phyloP scores from a whole-genome alignment of 768 basidiomycete species.

The Podaxis mareebaensis region DNA sequence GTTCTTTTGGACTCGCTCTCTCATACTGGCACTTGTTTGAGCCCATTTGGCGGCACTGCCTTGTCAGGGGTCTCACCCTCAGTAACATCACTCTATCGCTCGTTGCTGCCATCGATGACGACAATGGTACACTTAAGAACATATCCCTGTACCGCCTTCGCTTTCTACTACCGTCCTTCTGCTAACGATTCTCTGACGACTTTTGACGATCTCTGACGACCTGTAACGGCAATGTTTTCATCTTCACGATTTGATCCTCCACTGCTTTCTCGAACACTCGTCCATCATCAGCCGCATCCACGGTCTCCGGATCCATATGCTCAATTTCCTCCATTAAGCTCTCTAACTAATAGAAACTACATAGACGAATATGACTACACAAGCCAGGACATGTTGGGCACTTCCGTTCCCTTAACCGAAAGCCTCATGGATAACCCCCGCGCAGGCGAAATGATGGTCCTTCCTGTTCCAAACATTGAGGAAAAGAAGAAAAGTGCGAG shows the following conservation, averaged over 20 bases:
- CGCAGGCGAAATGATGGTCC: conserved; percentile 59
- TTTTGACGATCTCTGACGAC: conserved; percentile 14
- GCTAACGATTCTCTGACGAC: conserved; percentile 1
- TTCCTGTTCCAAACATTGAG: conserved; percentile 46
- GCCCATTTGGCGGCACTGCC: too few species aligned
- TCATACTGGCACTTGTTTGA: too few species aligned
- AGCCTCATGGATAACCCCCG: conserved; percentile 24
- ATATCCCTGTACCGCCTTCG: neutral
- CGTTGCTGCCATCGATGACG: conserved; percentile 1
- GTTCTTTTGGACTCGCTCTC: conserved; percentile 8
- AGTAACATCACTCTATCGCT: too few species aligned
- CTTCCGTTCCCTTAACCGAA: conserved; percentile 21
- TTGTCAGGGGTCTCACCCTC: too few species aligned
- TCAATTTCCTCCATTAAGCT: conserved; percentile 32
- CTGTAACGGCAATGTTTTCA: conserved; percentile 8
- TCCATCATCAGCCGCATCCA: conserved; percentile 33
- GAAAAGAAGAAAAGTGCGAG: conserved; percentile 34
- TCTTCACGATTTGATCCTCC: conserved; percentile 5
- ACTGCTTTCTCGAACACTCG: neutral
- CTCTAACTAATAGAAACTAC: neutral
- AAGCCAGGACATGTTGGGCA: conserved; percentile 8
- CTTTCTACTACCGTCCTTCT: conserved; percentile 10
- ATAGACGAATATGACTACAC: neutral
- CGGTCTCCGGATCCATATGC: conserved; percentile 64
- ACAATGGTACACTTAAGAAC: neutral